Evolutionary conservation across 2,329 filamentous ascomycete genomes (phyloP), one percentile per base, ranked within the genome.

Genomic region (Alternaria arborescens): DNA sequence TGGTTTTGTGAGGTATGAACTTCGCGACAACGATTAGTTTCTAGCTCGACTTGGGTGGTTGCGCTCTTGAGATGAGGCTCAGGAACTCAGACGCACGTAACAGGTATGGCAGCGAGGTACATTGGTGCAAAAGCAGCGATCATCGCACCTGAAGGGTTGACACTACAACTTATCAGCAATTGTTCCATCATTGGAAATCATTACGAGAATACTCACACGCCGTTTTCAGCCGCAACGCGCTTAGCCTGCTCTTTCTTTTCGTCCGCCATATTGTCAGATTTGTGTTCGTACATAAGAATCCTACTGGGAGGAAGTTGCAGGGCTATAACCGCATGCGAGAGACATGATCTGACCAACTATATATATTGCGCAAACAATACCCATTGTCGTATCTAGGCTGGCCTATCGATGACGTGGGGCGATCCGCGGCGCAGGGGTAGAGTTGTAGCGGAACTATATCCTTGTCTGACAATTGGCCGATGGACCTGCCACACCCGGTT

Each of bases 41-140:
- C 11, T 14, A 30, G 34, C 14, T 20, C 10, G 26, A 11, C 10
- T n/a, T n/a, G 7, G 7, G 14, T 20, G 10, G 18, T 5, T 12
- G 20, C n/a, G 8, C n/a, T 22, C 16, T 50, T 11, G 20, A 51
- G 32, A 16, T 28, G 20, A 43, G 30, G 30, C 5, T 5, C 14
- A 6, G 12, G 12, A 22, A n/a, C 36, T 18, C n/a, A 28, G 12
- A 62, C 64, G 48, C 43, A 67, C 64, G 68, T 71, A 16, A 67
- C 36, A 5, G 67, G 68, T 10, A 71, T 60, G 26, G 69, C 34
- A 4, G 68, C 68, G 16, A 71, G 64, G 24, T 71, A 71, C 55
- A 69, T 47, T 6, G 68, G 67, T 11, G 67, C 62, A 38, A 58
- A 67, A n/a, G 53, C 66, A 50, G 64, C 32, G 8, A 68, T 2